Percentiles rank a stretch among this genome's conserved stretches.
Evolutionary conservation across 75 land plant genomes (phyloP).

Genomic region (Sequoia sempervirens): DNA sequence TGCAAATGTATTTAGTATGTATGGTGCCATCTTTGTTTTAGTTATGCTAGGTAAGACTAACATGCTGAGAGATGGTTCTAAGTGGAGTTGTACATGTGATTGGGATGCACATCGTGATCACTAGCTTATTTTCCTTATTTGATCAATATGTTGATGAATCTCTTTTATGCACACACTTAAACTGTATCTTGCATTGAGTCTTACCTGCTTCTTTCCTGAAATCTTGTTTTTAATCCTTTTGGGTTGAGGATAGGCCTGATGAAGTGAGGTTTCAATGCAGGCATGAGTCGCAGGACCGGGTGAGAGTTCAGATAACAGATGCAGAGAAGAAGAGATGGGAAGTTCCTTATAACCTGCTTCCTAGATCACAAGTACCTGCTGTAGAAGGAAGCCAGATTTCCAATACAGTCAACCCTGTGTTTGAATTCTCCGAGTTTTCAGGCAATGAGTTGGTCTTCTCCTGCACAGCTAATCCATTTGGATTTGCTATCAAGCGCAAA

Average conservation of each 20-base stretch:
- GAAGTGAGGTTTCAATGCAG: conserved; percentile 24
- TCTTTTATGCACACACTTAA: too few relatives aligned
- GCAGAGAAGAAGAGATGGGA: conserved; percentile 65
- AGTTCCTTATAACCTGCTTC: conserved; percentile 46
- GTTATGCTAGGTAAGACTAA: background rate
- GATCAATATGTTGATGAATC: too few relatives aligned
- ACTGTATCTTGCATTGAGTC: too few relatives aligned
- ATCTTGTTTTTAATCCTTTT: too few relatives aligned
- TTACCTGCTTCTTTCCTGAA: too few relatives aligned
- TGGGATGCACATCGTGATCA: too few relatives aligned
- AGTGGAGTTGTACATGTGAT: too few relatives aligned
- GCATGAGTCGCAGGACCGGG: conserved; percentile 26
- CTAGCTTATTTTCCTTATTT: too few relatives aligned
- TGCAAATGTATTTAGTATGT: background rate
- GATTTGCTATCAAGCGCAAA: too few relatives aligned
- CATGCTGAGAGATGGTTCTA: background rate
- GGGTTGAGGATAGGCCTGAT: background rate
- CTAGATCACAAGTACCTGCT: conserved; percentile 21
- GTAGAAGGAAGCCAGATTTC: conserved; percentile 1
- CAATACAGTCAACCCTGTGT: background rate
- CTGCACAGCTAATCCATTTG: too few relatives aligned
- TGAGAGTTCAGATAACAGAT: conserved; percentile 11
- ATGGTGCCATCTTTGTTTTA: background rate
- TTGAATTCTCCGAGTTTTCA: conserved; percentile 8
- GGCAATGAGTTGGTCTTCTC: background rate